Conservation (phyloP, 768 basidiomycete genomes). For the Lentinus tigrinus region DNA sequence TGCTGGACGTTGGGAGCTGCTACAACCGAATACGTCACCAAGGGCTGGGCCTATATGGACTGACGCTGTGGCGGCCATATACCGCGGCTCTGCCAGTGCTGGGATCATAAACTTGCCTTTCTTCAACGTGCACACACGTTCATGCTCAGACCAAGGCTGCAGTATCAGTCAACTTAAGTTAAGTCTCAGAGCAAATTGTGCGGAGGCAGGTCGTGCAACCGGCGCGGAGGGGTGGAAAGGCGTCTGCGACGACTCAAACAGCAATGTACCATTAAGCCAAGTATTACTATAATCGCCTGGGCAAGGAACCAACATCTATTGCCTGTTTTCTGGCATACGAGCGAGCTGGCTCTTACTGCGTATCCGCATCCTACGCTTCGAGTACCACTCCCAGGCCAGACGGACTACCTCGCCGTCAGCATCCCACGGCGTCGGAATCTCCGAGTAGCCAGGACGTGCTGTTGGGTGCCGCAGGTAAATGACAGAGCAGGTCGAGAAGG, state of each 20-base stretch:
- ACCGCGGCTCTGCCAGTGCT: too few species aligned
- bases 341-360: slow-evolving; percentile 62
- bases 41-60: too few species aligned
- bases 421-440: slow-evolving; percentile 94
- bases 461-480: slow-evolving; percentile 96
- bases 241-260: neutral
- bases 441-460: slow-evolving; percentile 92
- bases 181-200: too few species aligned
- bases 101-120: too few species aligned
- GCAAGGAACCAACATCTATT: slow-evolving; percentile 14
- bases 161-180: too few species aligned
- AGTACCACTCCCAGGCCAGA: slow-evolving; percentile 96
- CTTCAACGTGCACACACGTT: too few species aligned
- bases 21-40: too few species aligned
- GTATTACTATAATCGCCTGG: slow-evolving; percentile 13
- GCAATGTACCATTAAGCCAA: slow-evolving; percentile 13
- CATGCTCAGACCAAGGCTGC: too few species aligned
- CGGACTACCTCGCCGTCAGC: slow-evolving; percentile 93
- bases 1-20: too few species aligned
- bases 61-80: too few species aligned
- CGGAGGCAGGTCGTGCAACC: too few species aligned
- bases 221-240: too few species aligned
- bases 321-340: slow-evolving; percentile 67
- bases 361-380: slow-evolving; percentile 64
- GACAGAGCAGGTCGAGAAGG: slow-evolving; percentile 85